Evolutionary conservation across 345 rosid genomes (phyloP).

Genomic region (Leavenworthia alabamica): DNA sequence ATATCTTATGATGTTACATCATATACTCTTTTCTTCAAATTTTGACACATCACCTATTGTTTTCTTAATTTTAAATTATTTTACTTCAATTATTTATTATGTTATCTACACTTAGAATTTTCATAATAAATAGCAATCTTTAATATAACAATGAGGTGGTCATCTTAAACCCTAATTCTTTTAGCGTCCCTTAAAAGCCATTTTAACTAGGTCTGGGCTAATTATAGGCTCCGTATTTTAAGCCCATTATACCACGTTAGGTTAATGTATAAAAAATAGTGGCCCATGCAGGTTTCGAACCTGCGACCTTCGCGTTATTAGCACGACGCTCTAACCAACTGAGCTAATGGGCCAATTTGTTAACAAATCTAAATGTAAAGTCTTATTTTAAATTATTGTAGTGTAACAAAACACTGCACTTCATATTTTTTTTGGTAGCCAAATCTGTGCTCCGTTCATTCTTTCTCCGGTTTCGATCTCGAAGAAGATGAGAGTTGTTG

Average conservation of each 20-base stretch:
- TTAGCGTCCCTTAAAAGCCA: not conserved
- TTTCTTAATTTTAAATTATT: too few species aligned
- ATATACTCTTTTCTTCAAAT: too few species aligned
- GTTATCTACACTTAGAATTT: too few species aligned
- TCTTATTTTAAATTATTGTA: fast-evolving
- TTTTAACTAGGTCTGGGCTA: not conserved
- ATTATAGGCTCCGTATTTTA: not conserved
- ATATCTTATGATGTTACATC: too few species aligned
- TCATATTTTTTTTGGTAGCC: not conserved
- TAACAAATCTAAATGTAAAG: fast-evolving
- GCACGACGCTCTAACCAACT: conserved; percentile 82
- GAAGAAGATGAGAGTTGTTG: conserved; percentile 42
- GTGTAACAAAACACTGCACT: conserved; percentile 11
- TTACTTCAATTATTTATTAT: too few species aligned
- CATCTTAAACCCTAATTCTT: conserved; percentile 7
- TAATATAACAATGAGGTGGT: too few species aligned
- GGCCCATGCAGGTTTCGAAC: conserved; percentile 33
- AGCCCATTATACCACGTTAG: not conserved
- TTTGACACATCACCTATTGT: too few species aligned
- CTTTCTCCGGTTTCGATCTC: conserved; percentile 23
- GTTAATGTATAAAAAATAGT: not conserved
- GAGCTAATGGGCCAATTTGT: conserved; percentile 22
- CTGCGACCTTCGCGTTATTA: conserved; percentile 84
- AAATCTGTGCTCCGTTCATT: conserved; percentile 14
- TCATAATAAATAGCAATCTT: too few species aligned